Base-by-base conservation (phyloP, 1,284 basidiomycete genomes). In the Quambalaria eucalypti region DNA sequence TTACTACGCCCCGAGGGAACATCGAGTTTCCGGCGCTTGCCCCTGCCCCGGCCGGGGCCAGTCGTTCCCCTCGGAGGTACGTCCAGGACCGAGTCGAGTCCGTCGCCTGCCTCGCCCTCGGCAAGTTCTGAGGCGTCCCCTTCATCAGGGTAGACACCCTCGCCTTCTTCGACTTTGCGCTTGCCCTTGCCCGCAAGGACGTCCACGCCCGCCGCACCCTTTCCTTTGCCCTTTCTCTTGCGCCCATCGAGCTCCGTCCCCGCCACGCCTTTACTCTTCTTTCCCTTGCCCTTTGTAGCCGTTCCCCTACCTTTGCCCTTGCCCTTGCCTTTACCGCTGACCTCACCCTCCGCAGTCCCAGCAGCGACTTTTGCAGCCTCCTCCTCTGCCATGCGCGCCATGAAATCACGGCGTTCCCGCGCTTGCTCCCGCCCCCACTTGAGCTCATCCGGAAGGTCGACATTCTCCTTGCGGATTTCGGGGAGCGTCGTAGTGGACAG, bases 361-460 rank as follows among this genome's bases (percentile, higher is more conserved):
- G 19, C 48, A 7, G 28, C 28, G 44, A 25, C 47, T 31, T 42
- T 55, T 19, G 60, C 64, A 21, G 59, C 64, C 38, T 72, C 71
- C 50, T 71, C 70, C 28, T 68, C 67, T 39, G 69, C 67, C 48
- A 73, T 68, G 25, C 66, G 63, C 21, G 67, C 57, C 3, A 74
- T 56, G 60, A 74, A 74, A 4, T 65, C 64, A 0, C 60, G 56
- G 1, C 72, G 62, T 52, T 71, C 66, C 1, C 61, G 60, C 42
- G 67, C 67, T 69, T 73, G 71, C 55, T 66, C 61, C 44, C 64
- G 63, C 4, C 70, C 72, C 69, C 68, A 74, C 16, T 51, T 54
- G 47, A 68, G 56, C 54, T 74, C 72, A 25, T 74, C 71, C n/a
- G 63, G 62, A 1, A 69, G 62, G 36, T 74, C 71, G 7, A 60